phyloP scores from a whole-genome alignment of 768 basidiomycete genomes.

The Obba rivulosa region DNA sequence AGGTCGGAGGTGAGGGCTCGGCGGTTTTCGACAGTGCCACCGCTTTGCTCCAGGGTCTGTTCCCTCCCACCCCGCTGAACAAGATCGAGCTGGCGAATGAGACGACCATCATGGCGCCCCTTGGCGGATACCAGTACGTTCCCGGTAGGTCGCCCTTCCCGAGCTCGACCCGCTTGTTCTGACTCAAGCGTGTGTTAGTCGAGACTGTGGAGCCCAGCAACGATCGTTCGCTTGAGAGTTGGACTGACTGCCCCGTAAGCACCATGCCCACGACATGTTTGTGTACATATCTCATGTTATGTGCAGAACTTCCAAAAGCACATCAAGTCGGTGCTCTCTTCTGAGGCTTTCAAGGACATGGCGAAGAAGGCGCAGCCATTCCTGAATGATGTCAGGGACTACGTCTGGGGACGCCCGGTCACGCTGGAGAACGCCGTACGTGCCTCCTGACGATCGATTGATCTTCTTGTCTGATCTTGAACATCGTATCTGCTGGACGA shows the following conservation, averaged over 20 bases:
- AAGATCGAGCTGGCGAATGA: constrained; percentile 77
- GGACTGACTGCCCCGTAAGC: constrained; percentile 57
- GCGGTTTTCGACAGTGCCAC: constrained; percentile 84
- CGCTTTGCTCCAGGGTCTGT: constrained; percentile 80
- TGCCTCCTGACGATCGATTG: constrained; percentile 8
- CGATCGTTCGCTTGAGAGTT: constrained; percentile 79
- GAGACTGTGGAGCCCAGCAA: constrained; percentile 85
- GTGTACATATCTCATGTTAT: not conserved
- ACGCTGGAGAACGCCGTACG: constrained; percentile 66
- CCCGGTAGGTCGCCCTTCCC: constrained; percentile 42
- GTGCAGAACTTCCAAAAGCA: constrained; percentile 61
- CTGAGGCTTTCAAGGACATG: constrained; percentile 60
- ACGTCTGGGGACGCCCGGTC: constrained; percentile 61
- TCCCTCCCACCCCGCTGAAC: constrained; percentile 73
- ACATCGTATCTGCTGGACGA: not conserved
- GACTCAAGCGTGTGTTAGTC: constrained; percentile 32
- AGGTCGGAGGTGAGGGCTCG: constrained; percentile 80
- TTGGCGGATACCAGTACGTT: constrained; percentile 76
- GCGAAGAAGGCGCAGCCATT: constrained; percentile 55
- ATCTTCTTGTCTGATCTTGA: constrained; percentile 4
- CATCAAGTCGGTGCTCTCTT: constrained; percentile 52
- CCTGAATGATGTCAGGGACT: constrained; percentile 63
- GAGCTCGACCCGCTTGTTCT: not conserved
- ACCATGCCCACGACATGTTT: not conserved
- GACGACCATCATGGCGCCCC: constrained; percentile 62